A percentile compares a stretch with the other conserved stretches of the same genome.
Evolutionary conservation across 164 flowering plant species (phyloP).

Genomic region (Malania oleifera): DNA sequence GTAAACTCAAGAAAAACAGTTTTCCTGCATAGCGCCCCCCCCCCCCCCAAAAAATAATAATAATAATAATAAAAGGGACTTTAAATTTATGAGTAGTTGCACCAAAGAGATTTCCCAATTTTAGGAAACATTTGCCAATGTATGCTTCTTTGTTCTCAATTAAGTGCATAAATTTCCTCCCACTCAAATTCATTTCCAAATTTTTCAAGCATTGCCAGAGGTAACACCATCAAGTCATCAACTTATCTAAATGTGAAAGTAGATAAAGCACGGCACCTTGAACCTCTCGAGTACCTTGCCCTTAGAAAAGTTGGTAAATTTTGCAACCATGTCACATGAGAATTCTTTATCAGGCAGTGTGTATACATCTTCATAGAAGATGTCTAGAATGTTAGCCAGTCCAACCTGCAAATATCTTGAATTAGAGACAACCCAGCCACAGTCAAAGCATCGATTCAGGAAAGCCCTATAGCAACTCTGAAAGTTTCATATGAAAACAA

Average conservation of each 20-base stretch:
- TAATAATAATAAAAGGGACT: too few relatives aligned
- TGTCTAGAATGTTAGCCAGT: conserved; percentile 69
- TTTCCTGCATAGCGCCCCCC: too few relatives aligned
- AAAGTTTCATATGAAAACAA: not conserved
- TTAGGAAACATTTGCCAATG: too few relatives aligned
- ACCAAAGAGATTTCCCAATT: too few relatives aligned
- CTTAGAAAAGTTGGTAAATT: conserved; percentile 31
- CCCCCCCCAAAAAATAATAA: too few relatives aligned
- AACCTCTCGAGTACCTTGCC: conserved; percentile 56
- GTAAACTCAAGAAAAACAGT: not conserved
- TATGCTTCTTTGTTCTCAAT: too few relatives aligned
- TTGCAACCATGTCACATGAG: conserved; percentile 28
- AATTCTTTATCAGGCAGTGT: conserved; percentile 63
- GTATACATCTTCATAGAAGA: conserved; percentile 77
- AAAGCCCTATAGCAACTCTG: not conserved
- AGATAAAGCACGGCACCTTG: not conserved
- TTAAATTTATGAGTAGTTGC: too few relatives aligned
- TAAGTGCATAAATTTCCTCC: too few relatives aligned
- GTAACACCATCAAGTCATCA: not conserved
- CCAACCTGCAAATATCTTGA: conserved; percentile 56
- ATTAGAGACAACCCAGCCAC: conserved; percentile 10
- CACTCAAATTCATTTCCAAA: too few relatives aligned
- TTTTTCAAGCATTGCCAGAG: too few relatives aligned
- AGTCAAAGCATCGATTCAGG: not conserved
- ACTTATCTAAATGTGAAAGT: not conserved